Evolutionary conservation across 2,329 filamentous ascomycete species (phyloP).

Genomic region (Emericellopsis atlantica): DNA sequence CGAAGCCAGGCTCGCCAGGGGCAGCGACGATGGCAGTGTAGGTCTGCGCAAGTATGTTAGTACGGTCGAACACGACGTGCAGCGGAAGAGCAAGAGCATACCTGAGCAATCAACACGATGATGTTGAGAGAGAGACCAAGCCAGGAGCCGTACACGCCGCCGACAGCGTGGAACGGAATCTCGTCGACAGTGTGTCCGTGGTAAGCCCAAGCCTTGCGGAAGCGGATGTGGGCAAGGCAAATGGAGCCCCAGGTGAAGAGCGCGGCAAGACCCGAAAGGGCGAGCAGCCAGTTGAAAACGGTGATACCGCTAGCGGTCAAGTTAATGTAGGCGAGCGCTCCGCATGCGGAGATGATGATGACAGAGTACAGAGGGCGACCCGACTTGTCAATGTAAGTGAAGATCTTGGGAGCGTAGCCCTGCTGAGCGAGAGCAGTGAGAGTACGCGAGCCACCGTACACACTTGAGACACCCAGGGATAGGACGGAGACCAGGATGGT

Average conservation of each 20-base stretch:
- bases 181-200: conserved; percentile 52
- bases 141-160: conserved; percentile 51
- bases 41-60: conserved; percentile 19
- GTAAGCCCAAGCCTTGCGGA: conserved; percentile 43
- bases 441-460: conserved; percentile 40
- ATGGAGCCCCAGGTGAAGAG: conserved; percentile 55
- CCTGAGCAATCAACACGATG: conserved; percentile 41
- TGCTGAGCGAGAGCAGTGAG: conserved; percentile 37
- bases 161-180: conserved; percentile 49
- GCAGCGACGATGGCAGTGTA: conserved; percentile 32
- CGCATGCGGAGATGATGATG: conserved; percentile 25
- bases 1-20: conserved; percentile 16
- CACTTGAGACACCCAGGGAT: conserved; percentile 36
- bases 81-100: conserved; percentile 13
- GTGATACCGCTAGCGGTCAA: conserved; percentile 26
- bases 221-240: conserved; percentile 51
- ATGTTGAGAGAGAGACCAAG: conserved; percentile 45
- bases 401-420: conserved; percentile 34
- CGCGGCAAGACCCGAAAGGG: conserved; percentile 46
- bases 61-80: conserved; percentile 4
- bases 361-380: conserved; percentile 34
- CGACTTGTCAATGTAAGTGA: conserved; percentile 35
- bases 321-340: conserved; percentile 31
- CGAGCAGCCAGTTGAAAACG: conserved; percentile 50
- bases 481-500: conserved; percentile 37